Percentiles rank a stretch among this genome's conserved stretches.
Conservation (phyloP, 257 asterid species). For the Asclepias syriaca region DNA sequence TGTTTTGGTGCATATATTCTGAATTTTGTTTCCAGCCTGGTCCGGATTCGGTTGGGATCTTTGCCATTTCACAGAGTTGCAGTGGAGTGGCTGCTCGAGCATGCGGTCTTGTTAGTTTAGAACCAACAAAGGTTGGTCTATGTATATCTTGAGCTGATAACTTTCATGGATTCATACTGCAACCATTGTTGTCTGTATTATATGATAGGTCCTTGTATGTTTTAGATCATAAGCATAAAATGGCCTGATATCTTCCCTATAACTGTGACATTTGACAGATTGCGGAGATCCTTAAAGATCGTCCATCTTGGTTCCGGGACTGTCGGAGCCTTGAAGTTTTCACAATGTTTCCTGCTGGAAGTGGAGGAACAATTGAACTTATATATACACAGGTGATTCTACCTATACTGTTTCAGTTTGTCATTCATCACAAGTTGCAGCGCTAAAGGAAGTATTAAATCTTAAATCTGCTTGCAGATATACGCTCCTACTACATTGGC, state of each 20-base stretch:
- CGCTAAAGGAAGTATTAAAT: neutral
- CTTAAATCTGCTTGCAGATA: conserved; percentile 38
- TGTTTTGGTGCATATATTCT: conserved; percentile 3
- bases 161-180: neutral
- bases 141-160: neutral
- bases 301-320: conserved; percentile 92
- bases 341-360: conserved; percentile 88
- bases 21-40: conserved; percentile 75
- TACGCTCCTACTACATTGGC: conserved; percentile 95
- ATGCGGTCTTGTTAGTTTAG: conserved; percentile 96
- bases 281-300: conserved; percentile 98
- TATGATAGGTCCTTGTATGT: neutral
- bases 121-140: conserved; percentile 71
- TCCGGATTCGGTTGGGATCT: conserved; percentile 99
- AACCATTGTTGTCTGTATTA: neutral
- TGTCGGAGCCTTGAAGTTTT: conserved; percentile 88
- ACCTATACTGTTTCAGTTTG: neutral
- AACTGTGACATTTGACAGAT: conserved; percentile 39
- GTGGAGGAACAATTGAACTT: conserved; percentile 90
- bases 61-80: conserved; percentile 89
- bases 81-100: conserved; percentile 99
- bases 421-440: neutral
- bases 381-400: conserved; percentile 71
- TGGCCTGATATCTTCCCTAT: neutral
- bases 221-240: neutral